phyloP scores from a whole-genome alignment of 352 stramenopile genomes.

The Globisporangium echinulatum region DNA sequence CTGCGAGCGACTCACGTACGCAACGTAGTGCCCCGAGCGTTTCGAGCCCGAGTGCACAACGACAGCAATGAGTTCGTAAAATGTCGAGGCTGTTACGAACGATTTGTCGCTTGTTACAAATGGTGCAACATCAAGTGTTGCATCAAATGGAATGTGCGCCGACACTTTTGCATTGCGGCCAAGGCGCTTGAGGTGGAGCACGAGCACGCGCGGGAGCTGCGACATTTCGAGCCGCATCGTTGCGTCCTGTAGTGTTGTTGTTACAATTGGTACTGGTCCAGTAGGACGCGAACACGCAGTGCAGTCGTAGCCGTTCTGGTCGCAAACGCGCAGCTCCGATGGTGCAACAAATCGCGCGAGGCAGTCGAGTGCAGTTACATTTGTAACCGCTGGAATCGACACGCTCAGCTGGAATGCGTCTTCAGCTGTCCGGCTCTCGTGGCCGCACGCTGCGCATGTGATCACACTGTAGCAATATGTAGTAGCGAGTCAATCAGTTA shows the following conservation, averaged over 20 bases:
- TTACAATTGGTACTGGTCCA: constrained; percentile 10
- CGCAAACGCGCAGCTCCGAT: constrained; percentile 35
- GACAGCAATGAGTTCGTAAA: constrained; percentile 60
- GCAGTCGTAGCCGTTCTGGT: constrained; percentile 68
- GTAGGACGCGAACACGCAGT: constrained; percentile 39
- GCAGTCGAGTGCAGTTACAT: constrained; percentile 33
- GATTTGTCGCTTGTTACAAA: constrained; percentile 21
- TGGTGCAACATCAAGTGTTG: constrained; percentile 42
- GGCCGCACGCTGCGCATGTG: constrained; percentile 36
- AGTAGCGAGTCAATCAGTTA: background rate
- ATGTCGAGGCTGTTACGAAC: constrained; percentile 14
- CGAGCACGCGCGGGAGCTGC: constrained; percentile 43
- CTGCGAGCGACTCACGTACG: constrained; percentile 57
- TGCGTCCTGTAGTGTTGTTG: constrained; percentile 34
- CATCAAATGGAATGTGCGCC: constrained; percentile 55
- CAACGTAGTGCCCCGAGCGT: constrained; percentile 61
- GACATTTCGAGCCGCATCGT: constrained; percentile 50
- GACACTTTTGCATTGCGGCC: constrained; percentile 52
- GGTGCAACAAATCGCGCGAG: constrained; percentile 42
- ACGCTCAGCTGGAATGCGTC: constrained; percentile 62
- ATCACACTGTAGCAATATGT: constrained; percentile 21
- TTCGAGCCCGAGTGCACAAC: constrained; percentile 73
- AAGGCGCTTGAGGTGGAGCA: constrained; percentile 65
- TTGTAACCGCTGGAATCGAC: constrained; percentile 26
- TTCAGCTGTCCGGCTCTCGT: constrained; percentile 45